A percentile compares a stretch with the other conserved stretches of the same genome.
These are phyloP conservation scores for Penicillium rolfsii DNA, from an alignment of 2,329 filamentous ascomycete species.

Conservation along the genomic window DNA sequence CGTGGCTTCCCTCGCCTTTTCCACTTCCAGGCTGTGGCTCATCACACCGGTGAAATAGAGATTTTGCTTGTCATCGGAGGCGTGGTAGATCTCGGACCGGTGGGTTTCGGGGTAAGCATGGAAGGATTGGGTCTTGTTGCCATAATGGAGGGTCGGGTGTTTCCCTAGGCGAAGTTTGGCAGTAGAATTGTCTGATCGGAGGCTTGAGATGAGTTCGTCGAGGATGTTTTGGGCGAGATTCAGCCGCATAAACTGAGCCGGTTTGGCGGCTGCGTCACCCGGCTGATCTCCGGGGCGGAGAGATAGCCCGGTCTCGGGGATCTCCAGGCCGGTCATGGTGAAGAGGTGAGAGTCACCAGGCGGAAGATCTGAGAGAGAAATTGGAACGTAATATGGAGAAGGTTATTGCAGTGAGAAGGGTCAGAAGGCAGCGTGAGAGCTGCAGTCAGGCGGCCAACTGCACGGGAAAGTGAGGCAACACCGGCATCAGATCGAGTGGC, in stretches of 20 bases:
- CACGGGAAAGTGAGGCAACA: constrained; percentile 34
- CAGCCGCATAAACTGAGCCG: constrained; percentile 52
- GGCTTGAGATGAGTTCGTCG: constrained; percentile 50
- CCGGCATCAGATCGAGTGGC: constrained; percentile 38
- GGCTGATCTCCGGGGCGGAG: constrained; percentile 41
- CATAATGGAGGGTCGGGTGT: constrained; percentile 60
- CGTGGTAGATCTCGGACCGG: constrained; percentile 62
- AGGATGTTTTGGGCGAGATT: constrained; percentile 50
- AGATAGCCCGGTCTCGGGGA: constrained; percentile 47
- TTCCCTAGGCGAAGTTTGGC: constrained; percentile 53
- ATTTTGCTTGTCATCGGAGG: constrained; percentile 47
- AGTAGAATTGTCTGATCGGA: constrained; percentile 45
- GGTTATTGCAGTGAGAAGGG: constrained; percentile 16
- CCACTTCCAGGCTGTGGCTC: constrained; percentile 60
- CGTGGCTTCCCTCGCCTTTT: constrained; percentile 58
- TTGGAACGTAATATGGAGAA: constrained; percentile 21
- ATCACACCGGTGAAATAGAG: constrained; percentile 61
- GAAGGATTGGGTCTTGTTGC: constrained; percentile 59
- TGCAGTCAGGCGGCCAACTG: constrained; percentile 45
- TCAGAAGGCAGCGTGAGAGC: constrained; percentile 42
- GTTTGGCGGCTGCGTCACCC: constrained; percentile 37
- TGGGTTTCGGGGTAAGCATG: constrained; percentile 57
- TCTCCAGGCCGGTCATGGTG: constrained; percentile 38
- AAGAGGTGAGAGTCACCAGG: constrained; percentile 9
- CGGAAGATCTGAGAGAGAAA: constrained; percentile 9